Evolutionary conservation across 148 eudicot species (phyloP).

Genomic region (Oxyria digyna): DNA sequence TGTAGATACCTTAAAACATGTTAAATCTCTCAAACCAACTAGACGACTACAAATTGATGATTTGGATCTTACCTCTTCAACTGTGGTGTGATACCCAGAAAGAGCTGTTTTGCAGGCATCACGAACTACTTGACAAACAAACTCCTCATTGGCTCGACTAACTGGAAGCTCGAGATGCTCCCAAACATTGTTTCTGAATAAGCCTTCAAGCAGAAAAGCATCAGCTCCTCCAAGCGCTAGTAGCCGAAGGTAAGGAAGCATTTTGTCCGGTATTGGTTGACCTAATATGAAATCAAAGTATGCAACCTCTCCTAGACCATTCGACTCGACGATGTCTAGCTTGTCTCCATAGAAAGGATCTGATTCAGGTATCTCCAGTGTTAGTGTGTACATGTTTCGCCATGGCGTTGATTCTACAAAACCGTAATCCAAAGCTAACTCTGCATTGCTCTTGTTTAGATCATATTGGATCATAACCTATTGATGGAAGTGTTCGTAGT

Average conservation of each 20-base stretch:
- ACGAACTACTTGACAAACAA: slow-evolving; percentile 62
- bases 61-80: slow-evolving; percentile 57
- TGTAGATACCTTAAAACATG: not conserved
- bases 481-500: not conserved
- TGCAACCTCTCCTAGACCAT: slow-evolving; percentile 61
- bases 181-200: slow-evolving; percentile 72
- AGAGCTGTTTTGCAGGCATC: slow-evolving; percentile 70
- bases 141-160: slow-evolving; percentile 76
- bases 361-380: slow-evolving; percentile 70
- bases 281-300: slow-evolving; percentile 76
- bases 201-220: slow-evolving; percentile 78
- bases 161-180: slow-evolving; percentile 69
- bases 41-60: not conserved
- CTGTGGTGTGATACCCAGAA: slow-evolving; percentile 58
- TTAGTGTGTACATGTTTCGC: slow-evolving; percentile 66
- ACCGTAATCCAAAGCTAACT: slow-evolving; percentile 88
- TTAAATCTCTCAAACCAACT: not conserved
- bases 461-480: slow-evolving; percentile 89
- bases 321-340: slow-evolving; percentile 81
- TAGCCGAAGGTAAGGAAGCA: slow-evolving; percentile 79
- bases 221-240: slow-evolving; percentile 74
- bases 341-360: slow-evolving; percentile 81
- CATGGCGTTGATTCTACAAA: slow-evolving; percentile 59
- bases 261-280: slow-evolving; percentile 47
- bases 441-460: slow-evolving; percentile 80